phyloP scores from a whole-genome alignment of 2,329 filamentous ascomycete genomes.

The Fusarium sp. region DNA sequence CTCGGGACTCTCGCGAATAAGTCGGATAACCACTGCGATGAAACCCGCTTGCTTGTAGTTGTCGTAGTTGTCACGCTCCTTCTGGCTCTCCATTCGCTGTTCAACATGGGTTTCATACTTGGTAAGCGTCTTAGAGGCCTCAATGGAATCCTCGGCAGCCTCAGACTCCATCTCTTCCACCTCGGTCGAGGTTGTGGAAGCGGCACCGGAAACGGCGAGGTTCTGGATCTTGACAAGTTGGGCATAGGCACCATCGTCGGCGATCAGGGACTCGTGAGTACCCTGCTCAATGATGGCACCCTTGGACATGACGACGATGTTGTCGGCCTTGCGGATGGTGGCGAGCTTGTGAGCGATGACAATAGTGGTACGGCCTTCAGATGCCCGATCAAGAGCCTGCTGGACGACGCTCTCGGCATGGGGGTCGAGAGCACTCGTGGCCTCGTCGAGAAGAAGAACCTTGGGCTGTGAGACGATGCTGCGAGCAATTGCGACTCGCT shows the following conservation, averaged over 20 bases:
- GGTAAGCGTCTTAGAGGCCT: conserved; percentile 47
- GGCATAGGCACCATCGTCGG: conserved; percentile 61
- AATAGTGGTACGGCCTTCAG: conserved; percentile 69
- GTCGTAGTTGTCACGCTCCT: conserved; percentile 54
- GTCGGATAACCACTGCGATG: conserved; percentile 46
- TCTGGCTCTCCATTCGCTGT: conserved; percentile 49
- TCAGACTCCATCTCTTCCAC: conserved; percentile 39
- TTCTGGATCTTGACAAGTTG: conserved; percentile 60
- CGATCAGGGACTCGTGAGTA: conserved; percentile 64
- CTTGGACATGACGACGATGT: conserved; percentile 47
- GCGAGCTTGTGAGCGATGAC: conserved; percentile 71
- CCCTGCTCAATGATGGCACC: conserved; percentile 46
- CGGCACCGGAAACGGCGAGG: conserved; percentile 45
- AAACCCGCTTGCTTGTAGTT: conserved; percentile 49
- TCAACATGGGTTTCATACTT: conserved; percentile 48
- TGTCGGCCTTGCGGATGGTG: conserved; percentile 49
- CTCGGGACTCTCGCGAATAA: conserved; percentile 55
- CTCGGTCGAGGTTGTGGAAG: conserved; percentile 39
- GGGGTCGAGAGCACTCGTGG: conserved; percentile 67
- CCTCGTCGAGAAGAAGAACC: conserved; percentile 75
- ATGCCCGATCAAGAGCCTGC: conserved; percentile 64
- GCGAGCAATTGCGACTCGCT: conserved; percentile 74
- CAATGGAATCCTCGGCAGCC: conserved; percentile 28
- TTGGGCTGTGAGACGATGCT: conserved; percentile 71
- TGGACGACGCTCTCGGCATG: conserved; percentile 63